Evolutionary conservation across 1,284 basidiomycete species (phyloP).

Genomic region (Fomes fomentarius): DNA sequence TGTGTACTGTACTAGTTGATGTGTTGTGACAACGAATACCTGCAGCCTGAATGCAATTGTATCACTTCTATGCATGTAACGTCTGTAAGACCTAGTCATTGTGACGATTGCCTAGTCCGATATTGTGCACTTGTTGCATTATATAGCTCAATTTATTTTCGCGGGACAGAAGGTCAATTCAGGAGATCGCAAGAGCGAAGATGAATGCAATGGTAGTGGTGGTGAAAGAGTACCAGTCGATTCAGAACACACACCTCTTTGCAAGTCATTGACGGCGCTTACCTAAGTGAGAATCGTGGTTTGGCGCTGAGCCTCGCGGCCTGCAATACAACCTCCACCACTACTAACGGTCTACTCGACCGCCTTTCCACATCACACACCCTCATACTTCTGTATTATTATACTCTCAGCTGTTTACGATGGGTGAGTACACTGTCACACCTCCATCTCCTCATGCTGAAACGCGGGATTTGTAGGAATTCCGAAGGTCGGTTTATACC

Average conservation of each 20-base stretch:
- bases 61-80: too few species aligned
- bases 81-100: too few species aligned
- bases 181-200: neutral
- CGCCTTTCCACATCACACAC: neutral
- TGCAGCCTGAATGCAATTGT: too few species aligned
- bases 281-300: neutral
- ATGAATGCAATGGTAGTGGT: too few species aligned
- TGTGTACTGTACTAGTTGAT: too few species aligned
- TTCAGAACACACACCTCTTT: too few species aligned
- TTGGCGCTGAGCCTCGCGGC: conserved; percentile 12
- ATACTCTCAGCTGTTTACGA: conserved; percentile 4
- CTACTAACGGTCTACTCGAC: conserved; percentile 7
- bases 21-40: too few species aligned
- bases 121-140: too few species aligned
- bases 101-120: too few species aligned
- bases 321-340: conserved; percentile 12
- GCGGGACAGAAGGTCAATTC: too few species aligned
- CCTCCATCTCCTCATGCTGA: neutral
- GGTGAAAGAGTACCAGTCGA: too few species aligned
- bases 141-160: neutral
- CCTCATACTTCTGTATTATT: conserved; percentile 14
- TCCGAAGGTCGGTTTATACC: conserved; percentile 26
- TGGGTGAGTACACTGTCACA: conserved; percentile 8
- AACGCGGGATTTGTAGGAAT: conserved; percentile 21
- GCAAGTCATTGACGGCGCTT: conserved; percentile 4